Conservation (phyloP, 768 basidiomycete species). For the Asterophora parasitica region DNA sequence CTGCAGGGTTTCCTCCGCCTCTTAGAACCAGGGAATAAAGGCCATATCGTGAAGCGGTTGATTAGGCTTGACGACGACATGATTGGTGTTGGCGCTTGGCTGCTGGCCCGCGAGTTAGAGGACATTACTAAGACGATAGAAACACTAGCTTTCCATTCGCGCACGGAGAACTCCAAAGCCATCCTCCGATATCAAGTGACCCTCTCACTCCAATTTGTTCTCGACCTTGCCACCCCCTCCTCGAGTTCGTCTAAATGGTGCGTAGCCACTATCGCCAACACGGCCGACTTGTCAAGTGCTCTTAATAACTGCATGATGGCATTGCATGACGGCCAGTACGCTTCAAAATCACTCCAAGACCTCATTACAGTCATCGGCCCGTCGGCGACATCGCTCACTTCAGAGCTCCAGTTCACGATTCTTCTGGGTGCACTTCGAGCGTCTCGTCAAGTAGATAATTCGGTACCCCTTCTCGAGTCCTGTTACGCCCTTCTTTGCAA, state of each 20-base stretch:
- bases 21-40: constrained; percentile 52
- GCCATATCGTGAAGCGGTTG: constrained; percentile 50
- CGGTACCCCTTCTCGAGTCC: constrained; percentile 14
- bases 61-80: constrained; percentile 51
- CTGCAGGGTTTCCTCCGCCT: constrained; percentile 50
- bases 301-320: constrained; percentile 39
- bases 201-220: constrained; percentile 44
- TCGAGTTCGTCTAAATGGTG: constrained; percentile 41
- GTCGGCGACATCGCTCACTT: constrained; percentile 22
- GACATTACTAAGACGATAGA: constrained; percentile 38
- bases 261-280: constrained; percentile 34
- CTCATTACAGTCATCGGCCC: constrained; percentile 29
- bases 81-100: constrained; percentile 63
- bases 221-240: constrained; percentile 37
- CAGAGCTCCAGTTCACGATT: constrained; percentile 28
- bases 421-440: constrained; percentile 28
- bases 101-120: constrained; percentile 60
- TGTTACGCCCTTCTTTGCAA: constrained; percentile 21
- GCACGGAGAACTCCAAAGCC: constrained; percentile 29
- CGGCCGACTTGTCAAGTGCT: constrained; percentile 36
- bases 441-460: constrained; percentile 18
- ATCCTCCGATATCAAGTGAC: constrained; percentile 46
- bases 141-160: constrained; percentile 24
- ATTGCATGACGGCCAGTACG: constrained; percentile 44
- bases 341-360: constrained; percentile 39